These are phyloP conservation scores for Apiotrichum brassicae DNA, from an alignment of 1,284 basidiomycete species.

Conservation along the genomic window DNA sequence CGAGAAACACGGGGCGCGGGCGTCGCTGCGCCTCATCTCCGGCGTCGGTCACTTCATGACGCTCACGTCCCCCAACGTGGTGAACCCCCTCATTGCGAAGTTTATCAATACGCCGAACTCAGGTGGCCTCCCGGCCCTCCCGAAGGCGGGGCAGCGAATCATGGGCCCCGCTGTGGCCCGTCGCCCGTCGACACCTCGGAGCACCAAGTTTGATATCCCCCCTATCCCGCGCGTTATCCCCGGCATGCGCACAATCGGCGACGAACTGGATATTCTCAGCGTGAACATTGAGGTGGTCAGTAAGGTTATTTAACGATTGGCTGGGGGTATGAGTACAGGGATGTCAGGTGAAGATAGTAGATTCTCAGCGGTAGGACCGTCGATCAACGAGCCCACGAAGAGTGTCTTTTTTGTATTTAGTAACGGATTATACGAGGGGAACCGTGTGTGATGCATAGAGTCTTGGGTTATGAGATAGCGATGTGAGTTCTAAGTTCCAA, in stretches of 20 bases:
- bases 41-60: slow-evolving; percentile 18
- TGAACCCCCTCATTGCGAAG: slow-evolving; percentile 19
- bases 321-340: too few species aligned
- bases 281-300: slow-evolving; percentile 9
- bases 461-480: too few species aligned
- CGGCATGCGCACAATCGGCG: slow-evolving; percentile 19
- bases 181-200: slow-evolving; percentile 18
- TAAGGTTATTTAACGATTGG: slow-evolving; percentile 4
- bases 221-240: slow-evolving; percentile 10
- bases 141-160: slow-evolving; percentile 5
- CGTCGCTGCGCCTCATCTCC: slow-evolving; percentile 4
- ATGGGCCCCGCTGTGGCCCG: slow-evolving; percentile 10
- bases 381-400: too few species aligned
- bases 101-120: slow-evolving; percentile 12
- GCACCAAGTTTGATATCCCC: slow-evolving; percentile 15
- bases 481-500: too few species aligned
- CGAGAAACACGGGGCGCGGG: slow-evolving; percentile 1
- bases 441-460: too few species aligned
- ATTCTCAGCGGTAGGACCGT: too few species aligned
- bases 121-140: slow-evolving; percentile 9
- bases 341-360: too few species aligned
- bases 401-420: too few species aligned
- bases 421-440: too few species aligned
- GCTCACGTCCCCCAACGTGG: slow-evolving; percentile 20
- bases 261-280: slow-evolving; percentile 13